These are phyloP conservation scores for Leptodermis oblonga DNA, from an alignment of 257 asterid species.

Conservation along the genomic window DNA sequence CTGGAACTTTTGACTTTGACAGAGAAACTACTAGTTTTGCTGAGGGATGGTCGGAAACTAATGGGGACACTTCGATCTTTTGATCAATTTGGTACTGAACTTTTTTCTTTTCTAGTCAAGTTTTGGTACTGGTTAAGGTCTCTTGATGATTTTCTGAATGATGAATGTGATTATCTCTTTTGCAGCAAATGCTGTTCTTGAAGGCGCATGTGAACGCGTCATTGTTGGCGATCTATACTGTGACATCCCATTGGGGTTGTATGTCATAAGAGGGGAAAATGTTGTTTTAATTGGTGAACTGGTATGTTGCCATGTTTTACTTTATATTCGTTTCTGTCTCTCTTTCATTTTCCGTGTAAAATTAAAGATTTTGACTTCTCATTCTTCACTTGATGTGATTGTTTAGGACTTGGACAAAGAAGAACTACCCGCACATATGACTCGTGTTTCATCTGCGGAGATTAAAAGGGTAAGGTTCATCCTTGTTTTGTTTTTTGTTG, in stretches of 20 bases:
- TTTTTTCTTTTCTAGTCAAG: background rate
- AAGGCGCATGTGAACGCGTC: slow-evolving; percentile 91
- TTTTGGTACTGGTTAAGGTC: slow-evolving; percentile 5
- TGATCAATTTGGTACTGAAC: slow-evolving; percentile 42
- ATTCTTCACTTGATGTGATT: slow-evolving; percentile 14
- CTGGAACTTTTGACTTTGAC: slow-evolving; percentile 15
- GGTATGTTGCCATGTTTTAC: slow-evolving; percentile 40
- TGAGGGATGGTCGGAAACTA: slow-evolving; percentile 47
- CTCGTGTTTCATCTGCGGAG: slow-evolving; percentile 67
- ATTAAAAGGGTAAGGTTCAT: slow-evolving; percentile 58
- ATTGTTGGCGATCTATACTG: slow-evolving; percentile 91
- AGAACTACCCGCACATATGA: slow-evolving; percentile 87
- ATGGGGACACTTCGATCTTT: slow-evolving; percentile 49
- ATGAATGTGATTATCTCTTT: background rate
- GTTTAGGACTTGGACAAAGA: slow-evolving; percentile 73
- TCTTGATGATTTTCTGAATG: background rate
- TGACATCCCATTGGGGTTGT: slow-evolving; percentile 86
- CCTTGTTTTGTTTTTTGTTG: background rate
- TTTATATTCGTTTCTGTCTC: background rate
- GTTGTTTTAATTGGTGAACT: slow-evolving; percentile 97
- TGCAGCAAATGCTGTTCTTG: slow-evolving; percentile 96
- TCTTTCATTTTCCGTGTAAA: background rate
- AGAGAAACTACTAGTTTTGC: slow-evolving; percentile 45
- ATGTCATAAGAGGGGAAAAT: slow-evolving; percentile 93
- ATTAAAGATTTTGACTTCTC: background rate